Percentiles rank a stretch among this genome's conserved stretches.
These are phyloP conservation scores for Heterococcus sp. DNA, from an alignment of 108 stramenopile species.

Conservation along the genomic window DNA sequence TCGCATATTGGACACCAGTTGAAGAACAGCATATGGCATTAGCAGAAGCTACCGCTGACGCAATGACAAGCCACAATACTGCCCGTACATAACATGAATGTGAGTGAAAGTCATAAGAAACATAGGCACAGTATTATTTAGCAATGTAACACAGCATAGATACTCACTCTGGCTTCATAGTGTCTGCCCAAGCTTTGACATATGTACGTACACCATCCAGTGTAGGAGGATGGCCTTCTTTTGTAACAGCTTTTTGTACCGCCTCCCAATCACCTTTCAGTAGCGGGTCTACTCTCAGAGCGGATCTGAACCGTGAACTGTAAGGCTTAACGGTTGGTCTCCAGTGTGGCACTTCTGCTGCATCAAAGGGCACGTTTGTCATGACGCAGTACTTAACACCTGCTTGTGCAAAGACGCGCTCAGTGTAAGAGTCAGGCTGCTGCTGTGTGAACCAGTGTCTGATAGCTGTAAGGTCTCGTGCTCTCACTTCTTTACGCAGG, in stretches of 20 bases:
- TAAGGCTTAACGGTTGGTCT: conserved; percentile 34
- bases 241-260: conserved; percentile 1
- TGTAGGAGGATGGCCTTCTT: background rate
- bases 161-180: conserved; percentile 78
- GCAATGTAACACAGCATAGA: no score
- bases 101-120: no score
- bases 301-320: conserved; percentile 64
- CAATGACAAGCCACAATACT: no score
- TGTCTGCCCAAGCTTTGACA: conserved; percentile 61
- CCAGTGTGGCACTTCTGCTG: conserved; percentile 71
- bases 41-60: no score
- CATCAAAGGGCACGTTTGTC: conserved; percentile 89
- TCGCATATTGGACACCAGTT: no score
- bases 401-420: conserved; percentile 59
- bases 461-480: conserved; percentile 68
- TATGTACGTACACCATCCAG: conserved; percentile 67
- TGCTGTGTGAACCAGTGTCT: conserved; percentile 49
- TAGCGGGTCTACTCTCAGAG: conserved; percentile 80
- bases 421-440: conserved; percentile 55
- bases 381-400: conserved; percentile 77
- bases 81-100: no score
- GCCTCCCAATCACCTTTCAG: conserved; percentile 68
- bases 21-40: no score
- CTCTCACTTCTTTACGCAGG: conserved; percentile 46
- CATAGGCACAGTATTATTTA: no score